A percentile compares a stretch with the other conserved stretches of the same genome.
phyloP scores from a whole-genome alignment of 2,329 filamentous ascomycete genomes.

The Drechslerella stenobrocha region DNA sequence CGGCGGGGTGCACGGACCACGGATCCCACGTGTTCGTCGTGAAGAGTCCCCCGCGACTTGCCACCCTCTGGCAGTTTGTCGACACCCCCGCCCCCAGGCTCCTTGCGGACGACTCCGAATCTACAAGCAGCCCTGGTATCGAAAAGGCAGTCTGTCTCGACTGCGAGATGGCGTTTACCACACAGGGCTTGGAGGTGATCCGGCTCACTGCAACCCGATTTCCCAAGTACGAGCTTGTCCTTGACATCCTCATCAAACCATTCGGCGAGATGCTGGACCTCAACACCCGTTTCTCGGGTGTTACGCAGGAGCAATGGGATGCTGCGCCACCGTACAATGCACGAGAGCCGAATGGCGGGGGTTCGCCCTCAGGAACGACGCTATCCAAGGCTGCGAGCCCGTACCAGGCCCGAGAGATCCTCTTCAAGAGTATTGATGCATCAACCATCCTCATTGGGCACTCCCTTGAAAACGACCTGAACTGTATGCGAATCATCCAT shows the following conservation, averaged over 20 bases:
- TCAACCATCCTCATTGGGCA: constrained; percentile 86
- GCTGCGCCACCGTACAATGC: constrained; percentile 62
- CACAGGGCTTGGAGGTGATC: constrained; percentile 82
- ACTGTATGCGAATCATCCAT: constrained; percentile 80
- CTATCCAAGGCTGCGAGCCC: constrained; percentile 78
- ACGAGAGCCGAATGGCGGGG: constrained; percentile 52
- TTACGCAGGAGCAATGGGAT: constrained; percentile 75
- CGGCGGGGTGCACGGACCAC: constrained; percentile 71
- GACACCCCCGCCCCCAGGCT: constrained; percentile 65
- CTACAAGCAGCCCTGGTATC: constrained; percentile 40
- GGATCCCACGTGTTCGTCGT: constrained; percentile 86
- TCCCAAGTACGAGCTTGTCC: constrained; percentile 72
- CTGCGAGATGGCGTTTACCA: constrained; percentile 97
- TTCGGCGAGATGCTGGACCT: constrained; percentile 83
- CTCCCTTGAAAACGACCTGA: constrained; percentile 93
- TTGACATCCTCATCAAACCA: constrained; percentile 84
- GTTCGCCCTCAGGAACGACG: constrained; percentile 66
- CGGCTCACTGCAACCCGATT: constrained; percentile 86
- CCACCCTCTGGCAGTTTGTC: constrained; percentile 73
- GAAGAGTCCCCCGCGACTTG: constrained; percentile 73
- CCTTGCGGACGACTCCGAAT: constrained; percentile 51
- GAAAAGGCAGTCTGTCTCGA: constrained; percentile 78
- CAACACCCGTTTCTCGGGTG: constrained; percentile 89
- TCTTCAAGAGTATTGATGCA: constrained; percentile 75
- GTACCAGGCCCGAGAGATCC: constrained; percentile 70